These are phyloP conservation scores for Lolium perenne DNA, from an alignment of 176 grass and related monocot species.

Conservation along the genomic window DNA sequence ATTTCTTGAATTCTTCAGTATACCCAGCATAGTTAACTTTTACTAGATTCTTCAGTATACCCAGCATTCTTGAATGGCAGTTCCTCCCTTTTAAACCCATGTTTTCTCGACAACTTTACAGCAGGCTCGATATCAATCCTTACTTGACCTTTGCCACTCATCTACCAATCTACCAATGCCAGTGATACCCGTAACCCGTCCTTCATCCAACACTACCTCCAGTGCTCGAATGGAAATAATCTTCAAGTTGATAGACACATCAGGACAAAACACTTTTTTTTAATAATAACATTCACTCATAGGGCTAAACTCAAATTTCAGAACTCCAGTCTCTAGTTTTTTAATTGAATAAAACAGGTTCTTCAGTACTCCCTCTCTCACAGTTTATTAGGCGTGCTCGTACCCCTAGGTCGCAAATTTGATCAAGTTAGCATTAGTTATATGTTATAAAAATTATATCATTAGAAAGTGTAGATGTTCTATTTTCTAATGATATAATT, in stretches of 20 bases:
- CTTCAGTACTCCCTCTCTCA: too few species aligned
- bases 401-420: too few species aligned
- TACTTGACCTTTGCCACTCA: neutral
- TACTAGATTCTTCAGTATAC: neutral
- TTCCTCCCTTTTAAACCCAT: neutral
- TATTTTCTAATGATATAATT: too few species aligned
- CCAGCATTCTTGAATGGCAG: neutral
- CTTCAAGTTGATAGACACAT: neutral
- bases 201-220: neutral
- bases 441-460: too few species aligned
- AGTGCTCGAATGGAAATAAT: neutral
- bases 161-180: neutral
- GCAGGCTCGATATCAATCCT: neutral
- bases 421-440: too few species aligned
- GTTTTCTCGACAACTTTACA: neutral
- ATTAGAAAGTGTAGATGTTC: too few species aligned
- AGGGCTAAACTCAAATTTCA: conserved; percentile 10
- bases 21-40: neutral
- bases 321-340: neutral
- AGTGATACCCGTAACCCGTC: neutral
- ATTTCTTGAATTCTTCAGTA: neutral
- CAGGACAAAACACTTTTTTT: neutral
- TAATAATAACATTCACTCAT: neutral
- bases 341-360: neutral
- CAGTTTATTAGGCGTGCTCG: too few species aligned